Percentiles rank a stretch among this genome's conserved stretches.
Conservation (phyloP, 106 monocot species). For the Agapanthus africanus region DNA sequence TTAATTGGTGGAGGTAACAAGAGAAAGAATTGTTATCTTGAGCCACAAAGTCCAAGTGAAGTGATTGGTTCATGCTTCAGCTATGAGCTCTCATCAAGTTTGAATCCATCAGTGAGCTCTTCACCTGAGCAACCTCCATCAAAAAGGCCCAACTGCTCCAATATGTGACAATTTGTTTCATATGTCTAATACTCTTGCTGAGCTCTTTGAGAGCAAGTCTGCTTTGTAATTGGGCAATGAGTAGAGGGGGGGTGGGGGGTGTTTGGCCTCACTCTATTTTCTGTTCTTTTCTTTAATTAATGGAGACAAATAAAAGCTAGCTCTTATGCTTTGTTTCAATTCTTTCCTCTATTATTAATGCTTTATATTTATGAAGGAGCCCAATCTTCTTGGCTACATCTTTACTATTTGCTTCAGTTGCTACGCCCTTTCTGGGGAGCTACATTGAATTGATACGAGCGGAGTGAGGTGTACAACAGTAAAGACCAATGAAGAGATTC, state of each 20-base stretch:
- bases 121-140: slow-evolving; percentile 14
- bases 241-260: not conserved
- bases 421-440: too few relatives aligned
- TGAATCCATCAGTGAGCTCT: slow-evolving; percentile 17
- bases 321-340: too few relatives aligned
- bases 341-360: too few relatives aligned
- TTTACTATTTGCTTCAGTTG: too few relatives aligned
- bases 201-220: slow-evolving; percentile 8
- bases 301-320: too few relatives aligned
- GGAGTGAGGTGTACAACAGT: too few relatives aligned
- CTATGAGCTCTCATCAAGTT: slow-evolving; percentile 26
- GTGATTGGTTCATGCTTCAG: slow-evolving; percentile 42
- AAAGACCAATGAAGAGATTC: too few relatives aligned
- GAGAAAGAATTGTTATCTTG: slow-evolving; percentile 20
- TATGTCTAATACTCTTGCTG: not conserved
- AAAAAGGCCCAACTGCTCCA: slow-evolving; percentile 16
- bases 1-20: not conserved
- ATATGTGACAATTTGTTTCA: not conserved
- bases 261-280: too few relatives aligned
- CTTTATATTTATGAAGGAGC: too few relatives aligned
- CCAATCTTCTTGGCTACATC: too few relatives aligned
- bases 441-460: too few relatives aligned
- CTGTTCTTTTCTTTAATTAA: too few relatives aligned
- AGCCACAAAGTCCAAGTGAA: slow-evolving; percentile 36
- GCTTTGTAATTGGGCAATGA: not conserved